These are phyloP conservation scores for Delphinella strobiligena DNA, from an alignment of 2,329 filamentous ascomycete genomes.

Conservation along the genomic window DNA sequence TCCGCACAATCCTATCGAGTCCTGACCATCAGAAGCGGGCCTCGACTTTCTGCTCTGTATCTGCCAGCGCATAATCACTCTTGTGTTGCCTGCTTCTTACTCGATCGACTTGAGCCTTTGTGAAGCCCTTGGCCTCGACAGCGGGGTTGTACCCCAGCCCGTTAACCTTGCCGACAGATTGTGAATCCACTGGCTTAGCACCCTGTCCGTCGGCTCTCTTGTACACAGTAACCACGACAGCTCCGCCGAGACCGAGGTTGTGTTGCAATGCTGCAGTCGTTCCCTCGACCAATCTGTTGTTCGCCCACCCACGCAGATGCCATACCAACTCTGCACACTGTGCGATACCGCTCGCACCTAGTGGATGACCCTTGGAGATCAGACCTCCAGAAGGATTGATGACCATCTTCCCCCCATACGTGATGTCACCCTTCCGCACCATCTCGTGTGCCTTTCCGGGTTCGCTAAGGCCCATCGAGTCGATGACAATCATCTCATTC, in stretches of 20 bases:
- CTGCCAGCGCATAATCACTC: slow-evolving; percentile 65
- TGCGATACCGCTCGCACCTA: slow-evolving; percentile 87
- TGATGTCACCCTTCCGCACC: slow-evolving; percentile 77
- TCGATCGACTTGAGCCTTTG: slow-evolving; percentile 56
- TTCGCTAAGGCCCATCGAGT: slow-evolving; percentile 66
- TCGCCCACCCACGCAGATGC: slow-evolving; percentile 93
- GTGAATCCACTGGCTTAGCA: slow-evolving; percentile 48
- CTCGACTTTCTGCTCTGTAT: slow-evolving; percentile 62
- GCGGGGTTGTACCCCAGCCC: slow-evolving; percentile 85
- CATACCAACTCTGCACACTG: slow-evolving; percentile 92
- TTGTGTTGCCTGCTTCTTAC: slow-evolving; percentile 57
- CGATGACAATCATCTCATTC: slow-evolving; percentile 85
- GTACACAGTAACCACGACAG: slow-evolving; percentile 83
- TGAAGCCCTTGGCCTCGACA: slow-evolving; percentile 79
- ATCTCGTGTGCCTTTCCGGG: slow-evolving; percentile 84
- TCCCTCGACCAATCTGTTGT: slow-evolving; percentile 61
- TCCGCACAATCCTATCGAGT: too few species aligned
- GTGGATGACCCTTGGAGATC: slow-evolving; percentile 90
- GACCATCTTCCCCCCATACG: slow-evolving; percentile 70
- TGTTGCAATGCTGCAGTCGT: slow-evolving; percentile 75
- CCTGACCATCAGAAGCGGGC: slow-evolving; percentile 51
- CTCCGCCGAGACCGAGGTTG: slow-evolving; percentile 84
- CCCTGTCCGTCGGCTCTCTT: slow-evolving; percentile 64
- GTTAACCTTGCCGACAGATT: slow-evolving; percentile 52
- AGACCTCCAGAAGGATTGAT: slow-evolving; percentile 90